Evolutionary conservation across 2,329 filamentous ascomycete species (phyloP), one percentile per base, ranked within the genome.

Genomic region (Furcasterigmium furcatum): DNA sequence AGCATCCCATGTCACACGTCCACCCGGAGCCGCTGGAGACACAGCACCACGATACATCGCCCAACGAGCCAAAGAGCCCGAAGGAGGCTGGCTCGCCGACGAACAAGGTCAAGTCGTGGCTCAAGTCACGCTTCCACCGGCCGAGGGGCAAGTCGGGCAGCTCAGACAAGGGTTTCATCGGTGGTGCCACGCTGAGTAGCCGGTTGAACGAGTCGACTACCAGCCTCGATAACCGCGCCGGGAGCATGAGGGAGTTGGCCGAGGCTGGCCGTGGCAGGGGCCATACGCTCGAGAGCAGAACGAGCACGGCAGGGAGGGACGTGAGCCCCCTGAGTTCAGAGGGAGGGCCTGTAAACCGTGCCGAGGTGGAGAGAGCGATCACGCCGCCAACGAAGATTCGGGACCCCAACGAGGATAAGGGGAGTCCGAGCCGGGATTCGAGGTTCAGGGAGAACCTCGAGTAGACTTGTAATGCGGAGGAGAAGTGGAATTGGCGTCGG

Each of bases 381-480:
- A 64, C 64, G 20, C 64, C 71, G 9, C 73, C 72, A 2, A 57
- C 58, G 12, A 61, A 57, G 2, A 60, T 73, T 8, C 56, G 52
- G 27, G 66, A 67, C 12, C 53, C 58, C 14, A 57, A 54, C 0
- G 52, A 52, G 18, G 59, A 62, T n/a, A 71, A 71, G 39, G 69
- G 68, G 43, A 83, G 78, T 58, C 78, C 79, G 1, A 72, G 64
- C 5, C 66, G 80, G 44, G 77, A 79, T 50, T 81, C 80, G 32
- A 76, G 70, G 53, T 85, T 85, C 52, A 68, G 67, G 40, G 82
- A 85, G 63, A 74, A 77, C 50, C 71, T 84, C 45, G 58, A 65
- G n/a, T 51, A 50, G 32, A 6, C 10, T 27, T n/a, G n/a, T n/a
- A n/a, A n/a, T n/a, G n/a, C n/a, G n/a, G n/a, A n/a, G n/a, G n/a